Percentiles rank a stretch among this genome's conserved stretches.
These are phyloP conservation scores for Collybiopsis luxurians DNA, from an alignment of 768 basidiomycete genomes.

Conservation along the genomic window DNA sequence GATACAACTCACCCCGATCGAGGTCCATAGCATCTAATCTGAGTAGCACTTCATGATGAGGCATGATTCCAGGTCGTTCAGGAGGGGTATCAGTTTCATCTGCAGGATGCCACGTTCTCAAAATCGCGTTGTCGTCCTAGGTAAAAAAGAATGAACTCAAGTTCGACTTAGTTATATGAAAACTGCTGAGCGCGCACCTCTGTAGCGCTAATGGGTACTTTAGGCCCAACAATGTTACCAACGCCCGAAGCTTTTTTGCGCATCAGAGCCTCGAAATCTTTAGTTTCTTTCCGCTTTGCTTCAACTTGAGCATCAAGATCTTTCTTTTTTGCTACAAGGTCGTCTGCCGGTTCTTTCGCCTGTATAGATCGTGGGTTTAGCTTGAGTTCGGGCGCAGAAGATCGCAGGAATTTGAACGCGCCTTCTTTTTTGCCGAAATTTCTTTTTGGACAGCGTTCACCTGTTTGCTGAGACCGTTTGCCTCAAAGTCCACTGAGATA, in stretches of 20 bases:
- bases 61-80: slow-evolving; percentile 74
- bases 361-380: slow-evolving; percentile 24
- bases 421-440: slow-evolving; percentile 94
- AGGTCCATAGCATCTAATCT: slow-evolving; percentile 95
- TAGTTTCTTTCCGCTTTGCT: slow-evolving; percentile 70
- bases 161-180: too few species aligned
- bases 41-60: slow-evolving; percentile 97
- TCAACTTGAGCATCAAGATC: slow-evolving; percentile 81
- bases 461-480: slow-evolving; percentile 73
- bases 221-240: slow-evolving; percentile 91
- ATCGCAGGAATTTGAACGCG: slow-evolving; percentile 18
- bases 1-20: slow-evolving; percentile 64
- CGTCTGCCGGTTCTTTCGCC: slow-evolving; percentile 91
- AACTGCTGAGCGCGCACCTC: too few species aligned
- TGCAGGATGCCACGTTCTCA: slow-evolving; percentile 85
- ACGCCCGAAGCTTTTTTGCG: slow-evolving; percentile 75
- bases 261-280: slow-evolving; percentile 77
- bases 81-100: slow-evolving; percentile 72
- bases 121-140: slow-evolving; percentile 86
- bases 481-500: slow-evolving; percentile 81
- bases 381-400: neutral
- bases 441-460: slow-evolving; percentile 93
- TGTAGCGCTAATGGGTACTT: slow-evolving; percentile 80
- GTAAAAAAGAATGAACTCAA: too few species aligned
- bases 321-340: slow-evolving; percentile 81